Percentiles rank a stretch among this genome's conserved stretches.
phyloP scores from a whole-genome alignment of 768 basidiomycete genomes.

The Phylloporus sp. region DNA sequence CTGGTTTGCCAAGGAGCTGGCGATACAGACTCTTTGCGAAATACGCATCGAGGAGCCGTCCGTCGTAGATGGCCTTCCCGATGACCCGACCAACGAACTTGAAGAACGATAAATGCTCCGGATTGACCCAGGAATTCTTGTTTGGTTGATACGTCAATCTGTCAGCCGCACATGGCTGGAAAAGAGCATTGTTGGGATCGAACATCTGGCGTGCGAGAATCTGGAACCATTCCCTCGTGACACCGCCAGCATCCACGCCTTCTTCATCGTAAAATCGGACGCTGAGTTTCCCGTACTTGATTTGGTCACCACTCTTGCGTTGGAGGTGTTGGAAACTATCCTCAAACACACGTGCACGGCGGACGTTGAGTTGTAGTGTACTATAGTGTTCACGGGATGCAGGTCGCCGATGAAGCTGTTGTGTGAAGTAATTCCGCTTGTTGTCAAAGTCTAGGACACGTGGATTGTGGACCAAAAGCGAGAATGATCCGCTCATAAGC shows the following conservation, averaged over 20 bases:
- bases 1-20: conserved; percentile 89
- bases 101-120: conserved; percentile 96
- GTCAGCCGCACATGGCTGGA: conserved; percentile 97
- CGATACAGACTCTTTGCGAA: conserved; percentile 96
- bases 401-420: conserved; percentile 84
- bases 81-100: conserved; percentile 97
- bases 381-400: conserved; percentile 76
- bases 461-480: conserved; percentile 91
- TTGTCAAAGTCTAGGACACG: conserved; percentile 98
- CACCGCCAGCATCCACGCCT: conserved; percentile 97
- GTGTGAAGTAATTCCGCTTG: conserved; percentile 94
- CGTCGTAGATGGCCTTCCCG: conserved; percentile 96
- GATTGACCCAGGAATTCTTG: conserved; percentile 90
- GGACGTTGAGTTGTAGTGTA: conserved; percentile 85
- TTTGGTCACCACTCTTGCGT: conserved; percentile 88
- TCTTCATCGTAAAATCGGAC: conserved; percentile 97
- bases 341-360: conserved; percentile 90
- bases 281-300: conserved; percentile 96
- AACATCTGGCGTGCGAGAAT: conserved; percentile 98
- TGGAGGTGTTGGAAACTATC: conserved; percentile 94
- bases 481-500: conserved; percentile 97
- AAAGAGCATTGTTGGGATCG: conserved; percentile 96
- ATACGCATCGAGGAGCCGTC: conserved; percentile 93
- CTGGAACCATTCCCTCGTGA: conserved; percentile 98
- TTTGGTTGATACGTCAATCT: conserved; percentile 94